Percentiles rank a stretch among this genome's conserved stretches.
phyloP scores from a whole-genome alignment of 805 yeast species.

The Metschnikowia amazonensis region DNA sequence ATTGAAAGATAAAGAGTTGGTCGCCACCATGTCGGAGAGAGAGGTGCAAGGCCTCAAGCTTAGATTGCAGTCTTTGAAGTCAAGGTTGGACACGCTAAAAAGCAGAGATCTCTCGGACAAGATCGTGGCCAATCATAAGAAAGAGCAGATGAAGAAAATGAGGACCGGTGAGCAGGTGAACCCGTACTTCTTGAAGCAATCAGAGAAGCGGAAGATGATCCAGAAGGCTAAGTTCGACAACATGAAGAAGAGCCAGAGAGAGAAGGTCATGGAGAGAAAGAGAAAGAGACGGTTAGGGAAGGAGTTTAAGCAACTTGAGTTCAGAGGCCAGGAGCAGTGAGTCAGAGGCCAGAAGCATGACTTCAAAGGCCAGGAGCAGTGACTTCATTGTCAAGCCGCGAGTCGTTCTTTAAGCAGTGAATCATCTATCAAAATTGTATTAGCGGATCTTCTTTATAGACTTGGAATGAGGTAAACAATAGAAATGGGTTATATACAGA shows the following conservation, averaged over 20 bases:
- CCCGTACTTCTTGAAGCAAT: constrained; percentile 58
- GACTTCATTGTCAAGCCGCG: no score
- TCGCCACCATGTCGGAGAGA: constrained; percentile 34
- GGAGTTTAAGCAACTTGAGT: constrained; percentile 59
- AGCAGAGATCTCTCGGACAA: constrained; percentile 71
- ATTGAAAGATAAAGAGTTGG: constrained; percentile 51
- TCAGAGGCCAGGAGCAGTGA: constrained; percentile 16
- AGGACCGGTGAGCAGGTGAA: constrained; percentile 47
- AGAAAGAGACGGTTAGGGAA: constrained; percentile 80
- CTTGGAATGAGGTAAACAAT: constrained; percentile 3
- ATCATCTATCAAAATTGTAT: constrained; percentile 2
- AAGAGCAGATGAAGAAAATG: constrained; percentile 44
- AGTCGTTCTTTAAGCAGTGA: background rate
- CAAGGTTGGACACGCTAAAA: constrained; percentile 63
- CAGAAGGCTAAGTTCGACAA: constrained; percentile 75
- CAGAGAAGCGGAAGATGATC: constrained; percentile 68
- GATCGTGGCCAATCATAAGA: constrained; percentile 58
- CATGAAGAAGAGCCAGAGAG: constrained; percentile 69
- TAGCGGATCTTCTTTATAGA: background rate
- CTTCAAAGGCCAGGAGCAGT: no score
- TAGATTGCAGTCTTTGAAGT: constrained; percentile 58
- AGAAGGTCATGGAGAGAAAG: constrained; percentile 81
- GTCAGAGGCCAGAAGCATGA: no score
- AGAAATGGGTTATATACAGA: constrained; percentile 5
- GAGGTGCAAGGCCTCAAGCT: constrained; percentile 54